Percentiles rank a stretch among this genome's conserved stretches.
Evolutionary conservation across 2,329 filamentous ascomycete genomes (phyloP).

Genomic region (Cercospora berteroae): DNA sequence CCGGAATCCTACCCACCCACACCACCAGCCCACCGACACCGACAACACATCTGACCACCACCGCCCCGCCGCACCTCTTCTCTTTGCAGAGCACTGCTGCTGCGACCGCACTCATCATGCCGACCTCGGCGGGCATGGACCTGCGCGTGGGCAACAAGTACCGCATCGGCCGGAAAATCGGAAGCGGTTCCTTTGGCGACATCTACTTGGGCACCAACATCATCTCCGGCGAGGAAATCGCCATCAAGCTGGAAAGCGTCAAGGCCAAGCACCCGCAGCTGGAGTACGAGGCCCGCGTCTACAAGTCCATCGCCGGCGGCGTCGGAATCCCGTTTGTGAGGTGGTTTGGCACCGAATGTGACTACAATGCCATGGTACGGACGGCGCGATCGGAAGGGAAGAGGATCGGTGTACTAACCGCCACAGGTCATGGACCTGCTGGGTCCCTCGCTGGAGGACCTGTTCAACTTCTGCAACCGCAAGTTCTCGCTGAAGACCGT

Average conservation of each 20-base stretch:
- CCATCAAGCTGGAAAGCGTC: conserved; percentile 98
- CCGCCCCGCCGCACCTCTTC: not conserved
- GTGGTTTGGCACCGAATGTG: conserved; percentile 99
- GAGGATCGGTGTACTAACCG: not conserved
- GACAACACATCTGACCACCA: not conserved
- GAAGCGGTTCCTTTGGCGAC: conserved; percentile 94
- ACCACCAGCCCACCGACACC: not conserved
- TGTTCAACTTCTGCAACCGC: conserved; percentile 22
- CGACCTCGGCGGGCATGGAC: conserved; percentile 55
- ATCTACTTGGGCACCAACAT: conserved; percentile 99
- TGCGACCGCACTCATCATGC: not conserved
- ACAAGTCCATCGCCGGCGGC: conserved; percentile 84
- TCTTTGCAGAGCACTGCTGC: not conserved
- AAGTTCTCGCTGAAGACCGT: conserved; percentile 5
- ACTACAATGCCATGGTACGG: conserved; percentile 97
- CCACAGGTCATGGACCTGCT: conserved; percentile 17
- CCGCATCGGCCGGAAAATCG: conserved; percentile 98
- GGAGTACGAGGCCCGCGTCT: conserved; percentile 96
- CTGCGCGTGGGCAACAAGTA: conserved; percentile 99
- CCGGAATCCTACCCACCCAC: not conserved
- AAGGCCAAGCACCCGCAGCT: conserved; percentile 99
- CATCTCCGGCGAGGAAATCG: conserved; percentile 98
- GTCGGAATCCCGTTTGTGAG: conserved; percentile 98
- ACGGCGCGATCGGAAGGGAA: not conserved
- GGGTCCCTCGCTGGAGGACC: conserved; percentile 23